Base-by-base conservation (phyloP, 176 grass and related monocot genomes). In the Saccharum officinarum region DNA sequence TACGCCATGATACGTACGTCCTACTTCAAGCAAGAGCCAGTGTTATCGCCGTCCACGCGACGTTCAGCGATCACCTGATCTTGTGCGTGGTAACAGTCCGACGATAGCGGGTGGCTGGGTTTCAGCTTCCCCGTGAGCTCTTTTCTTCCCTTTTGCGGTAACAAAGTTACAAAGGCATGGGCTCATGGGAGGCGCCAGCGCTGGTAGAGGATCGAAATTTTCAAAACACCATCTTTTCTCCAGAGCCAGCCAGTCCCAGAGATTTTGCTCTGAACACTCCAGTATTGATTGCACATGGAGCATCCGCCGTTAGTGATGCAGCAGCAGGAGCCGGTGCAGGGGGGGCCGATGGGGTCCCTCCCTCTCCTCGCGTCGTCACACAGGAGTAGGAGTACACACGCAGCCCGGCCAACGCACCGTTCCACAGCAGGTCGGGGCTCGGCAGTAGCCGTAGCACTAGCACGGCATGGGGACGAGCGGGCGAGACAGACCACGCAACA, bases 261-360 rank as follows among this genome's bases (percentile, higher is more conserved):
- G 12, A 44, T 52, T 71, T 63, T 13, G 72, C 13, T 77, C 50
- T 76, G 45, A 63, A 64, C 63, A 34, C 63, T 63, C 10, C 10
- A 7, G 57, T 16, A 75, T 87, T 91, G 69, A 91, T 80, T 76
- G 85, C 89, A 91, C 85, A 87, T 87, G 89, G 88, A 84, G 80
- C 80, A 79, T 70, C 75, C 68, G 61, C 68, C 67, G 64, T 34
- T 33, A 63, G 59, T 41, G 84, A 90, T 10, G 59, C 67, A 44
- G 23, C 80, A 20, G 80, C 74, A 69, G 73, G 67, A 57, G 8
- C 71, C 22, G 39, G 62, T 20, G 76, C 60, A 71, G n/a, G 75
- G 9, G 12, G 22, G 18, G 16, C 33, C 8, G 15, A 42, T 45
- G 70, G 71, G 88, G 52, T 40, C 80, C 69, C 28, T 46, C 15